These are phyloP conservation scores for Porphyrellus cyaneotinctus DNA, from an alignment of 768 basidiomycete species.

Conservation along the genomic window DNA sequence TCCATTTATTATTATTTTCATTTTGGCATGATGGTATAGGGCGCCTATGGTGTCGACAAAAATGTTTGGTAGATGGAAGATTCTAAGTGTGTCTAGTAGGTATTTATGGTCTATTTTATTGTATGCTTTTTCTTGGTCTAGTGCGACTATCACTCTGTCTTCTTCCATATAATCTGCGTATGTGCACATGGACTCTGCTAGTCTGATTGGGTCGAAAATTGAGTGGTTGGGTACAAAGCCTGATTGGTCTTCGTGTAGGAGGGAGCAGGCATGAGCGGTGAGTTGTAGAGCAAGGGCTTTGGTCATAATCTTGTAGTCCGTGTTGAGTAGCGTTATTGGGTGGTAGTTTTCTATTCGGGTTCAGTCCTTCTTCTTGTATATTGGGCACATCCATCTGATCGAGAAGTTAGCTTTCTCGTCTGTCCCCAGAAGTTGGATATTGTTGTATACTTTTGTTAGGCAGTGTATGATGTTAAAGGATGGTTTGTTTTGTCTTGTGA, in stretches of 20 bases:
- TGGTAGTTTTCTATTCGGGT: not conserved
- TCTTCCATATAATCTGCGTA: not conserved
- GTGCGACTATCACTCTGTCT: constrained; percentile 18
- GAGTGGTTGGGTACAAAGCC: not conserved
- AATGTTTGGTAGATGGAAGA: not conserved
- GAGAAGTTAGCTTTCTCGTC: not conserved
- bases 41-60: not conserved
- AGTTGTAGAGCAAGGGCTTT: not conserved
- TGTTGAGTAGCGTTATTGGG: too few relatives aligned
- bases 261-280: not conserved
- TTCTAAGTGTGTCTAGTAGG: not conserved
- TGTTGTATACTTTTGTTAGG: not conserved
- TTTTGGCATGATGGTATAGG: not conserved
- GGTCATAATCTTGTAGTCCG: not conserved
- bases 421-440: not conserved
- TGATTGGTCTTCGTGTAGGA: not conserved
- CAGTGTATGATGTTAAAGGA: not conserved
- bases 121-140: constrained; percentile 41
- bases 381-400: not conserved
- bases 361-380: not conserved
- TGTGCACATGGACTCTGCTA: not conserved
- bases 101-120: constrained; percentile 22
- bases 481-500: not conserved
- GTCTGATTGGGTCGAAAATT: not conserved
- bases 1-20: not conserved